Base-by-base conservation (phyloP, 169 alveolate genomes). In the Plasmodium falciparum region DNA sequence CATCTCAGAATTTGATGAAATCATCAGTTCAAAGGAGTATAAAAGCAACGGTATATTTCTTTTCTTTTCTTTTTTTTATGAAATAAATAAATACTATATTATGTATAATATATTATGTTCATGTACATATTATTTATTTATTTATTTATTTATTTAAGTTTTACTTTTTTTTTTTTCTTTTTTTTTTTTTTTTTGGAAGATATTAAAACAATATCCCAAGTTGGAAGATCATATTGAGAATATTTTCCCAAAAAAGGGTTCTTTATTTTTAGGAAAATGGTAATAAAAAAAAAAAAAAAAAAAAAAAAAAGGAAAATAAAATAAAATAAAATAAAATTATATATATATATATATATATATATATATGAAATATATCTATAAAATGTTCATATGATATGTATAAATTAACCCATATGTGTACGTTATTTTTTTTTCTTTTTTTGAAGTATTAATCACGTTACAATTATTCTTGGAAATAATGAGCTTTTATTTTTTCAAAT, bases 191-290 rank as follows among this genome's bases (percentile, higher is more conserved):
- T n/a, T n/a, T n/a, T n/a, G n/a, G 22, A 78, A 89, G 92, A 88
- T 96, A 49, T 69, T 95, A 74, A 93, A 95, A 90, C 96, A 69
- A 67, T 96, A 89, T 29, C 98, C 98, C 0, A 95, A 95, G 20
- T 91, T 97, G 66, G 98, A 96, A 61, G 94, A 93, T 49, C 95
- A 95, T 47, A 93, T 96, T 74, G 98, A 97, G 52, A 97, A 94
- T 47, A 95, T 98, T 15, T 90, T 97, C 91, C 98, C 99, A 26
- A 97, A 97, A 92, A 96, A 95, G 86, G 94, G 94, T 3, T 74
- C 95, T n/a, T 59, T 96, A 20, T 91, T 92, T 54, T 90, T 95
- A 69, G 97, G 97, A 49, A 96, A 96, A 74, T 96, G 98, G 97
- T 94, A 75, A 15, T 50, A 33, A 49, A 22, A 47, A 22, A 73